Base-by-base conservation (phyloP, 306 rosid genomes). In the Corylus avellana region DNA sequence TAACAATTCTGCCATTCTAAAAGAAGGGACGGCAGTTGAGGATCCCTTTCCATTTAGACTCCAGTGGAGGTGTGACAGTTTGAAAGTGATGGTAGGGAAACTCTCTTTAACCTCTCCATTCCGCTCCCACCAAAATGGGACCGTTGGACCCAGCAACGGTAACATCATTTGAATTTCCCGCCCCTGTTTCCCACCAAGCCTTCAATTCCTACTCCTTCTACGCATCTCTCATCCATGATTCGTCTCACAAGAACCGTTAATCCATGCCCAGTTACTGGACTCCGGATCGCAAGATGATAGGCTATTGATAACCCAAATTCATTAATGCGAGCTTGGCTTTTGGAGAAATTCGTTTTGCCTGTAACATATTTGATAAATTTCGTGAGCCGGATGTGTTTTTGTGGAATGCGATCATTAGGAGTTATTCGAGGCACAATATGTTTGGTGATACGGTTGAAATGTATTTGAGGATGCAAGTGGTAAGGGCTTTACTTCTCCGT, bases 351-450 rank as follows among this genome's bases (percentile, higher is more conserved):
- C n/a, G 54, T 4, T 85, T 89, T 79, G 92, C 97, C 35, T 86
- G 91, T 3, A 86, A 88, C 79, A 10, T 91, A 87, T 89, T 91
- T 42, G 92, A 91, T 73, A 79, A 82, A 84, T 89, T 89, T 80
- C 14, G 51, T 9, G 22, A 79, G 62, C 89, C 90, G 0, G 82
- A 85, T 69, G 86, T 88, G 77, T 91, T 86, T 78, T 32, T 88
- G 83, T 92, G 92, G 94, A 87, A 92, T 76, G 91, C 94, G 27
- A 84, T 92, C 72, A 81, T 92, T 57, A 81, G 94, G 69, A 25
- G 85, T 66, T 88, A 87, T 81, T 86, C 88, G 0, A 88, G 79
- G 79, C 86, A 74, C 72, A 70, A 53, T 32, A 75, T 83, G 81
- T 88, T 59, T 59, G 62, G 66, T 61, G 80, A 84, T 6, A 77